Evolutionary conservation across 1,284 basidiomycete genomes (phyloP).

Genomic region (Sanghuangporus baumii): DNA sequence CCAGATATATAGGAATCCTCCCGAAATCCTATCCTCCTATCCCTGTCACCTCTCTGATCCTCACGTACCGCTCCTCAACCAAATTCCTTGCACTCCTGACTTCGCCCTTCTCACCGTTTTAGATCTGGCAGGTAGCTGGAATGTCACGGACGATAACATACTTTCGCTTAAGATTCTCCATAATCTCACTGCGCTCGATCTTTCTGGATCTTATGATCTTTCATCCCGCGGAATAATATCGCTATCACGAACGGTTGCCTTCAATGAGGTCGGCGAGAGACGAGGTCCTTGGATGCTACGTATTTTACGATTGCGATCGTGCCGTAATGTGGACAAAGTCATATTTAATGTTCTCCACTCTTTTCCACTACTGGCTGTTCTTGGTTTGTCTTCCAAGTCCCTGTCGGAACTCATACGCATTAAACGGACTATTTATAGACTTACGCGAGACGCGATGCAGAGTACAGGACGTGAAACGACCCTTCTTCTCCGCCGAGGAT

Average conservation of each 20-base stretch:
- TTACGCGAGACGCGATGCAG: conserved; percentile 9
- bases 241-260: conserved; percentile 34
- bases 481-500: not conserved
- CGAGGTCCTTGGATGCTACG: conserved; percentile 54
- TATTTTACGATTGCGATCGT: conserved; percentile 46
- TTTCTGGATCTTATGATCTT: conserved; percentile 41
- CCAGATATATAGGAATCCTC: conserved; percentile 52
- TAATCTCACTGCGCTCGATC: conserved; percentile 54
- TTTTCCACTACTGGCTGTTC: conserved; percentile 50
- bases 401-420: not conserved
- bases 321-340: conserved; percentile 36
- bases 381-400: conserved; percentile 37
- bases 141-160: conserved; percentile 52
- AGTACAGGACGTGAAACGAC: not conserved
- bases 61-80: conserved; percentile 51
- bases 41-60: conserved; percentile 46
- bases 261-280: conserved; percentile 24
- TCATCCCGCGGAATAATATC: conserved; percentile 45
- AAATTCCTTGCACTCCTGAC: conserved; percentile 42
- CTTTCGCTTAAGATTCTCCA: conserved; percentile 43
- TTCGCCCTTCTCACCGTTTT: conserved; percentile 62
- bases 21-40: conserved; percentile 37
- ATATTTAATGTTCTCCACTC: conserved; percentile 34
- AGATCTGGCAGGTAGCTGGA: conserved; percentile 43
- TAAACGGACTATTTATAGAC: not conserved